phyloP scores from a whole-genome alignment of 768 basidiomycete genomes.

The Mycena belliarum region DNA sequence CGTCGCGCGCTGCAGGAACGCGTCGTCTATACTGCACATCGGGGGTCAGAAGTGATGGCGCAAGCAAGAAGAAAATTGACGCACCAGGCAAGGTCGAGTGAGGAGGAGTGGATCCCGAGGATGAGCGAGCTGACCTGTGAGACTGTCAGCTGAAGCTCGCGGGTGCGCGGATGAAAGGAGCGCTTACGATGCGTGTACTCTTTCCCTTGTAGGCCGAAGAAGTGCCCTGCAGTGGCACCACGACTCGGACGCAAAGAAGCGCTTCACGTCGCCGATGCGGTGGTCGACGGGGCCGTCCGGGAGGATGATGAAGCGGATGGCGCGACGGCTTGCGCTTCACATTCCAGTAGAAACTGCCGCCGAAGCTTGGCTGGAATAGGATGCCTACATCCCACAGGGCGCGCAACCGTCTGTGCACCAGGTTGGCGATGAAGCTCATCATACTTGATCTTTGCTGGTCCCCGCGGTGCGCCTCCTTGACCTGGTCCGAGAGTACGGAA shows the following conservation, averaged over 20 bases:
- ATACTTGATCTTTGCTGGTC: conserved; percentile 37
- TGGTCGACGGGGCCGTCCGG: conserved; percentile 45
- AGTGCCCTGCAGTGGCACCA: conserved; percentile 59
- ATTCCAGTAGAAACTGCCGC: conserved; percentile 42
- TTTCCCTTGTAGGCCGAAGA: conserved; percentile 65
- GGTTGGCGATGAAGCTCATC: conserved; percentile 37
- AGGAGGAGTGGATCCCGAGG: conserved; percentile 76
- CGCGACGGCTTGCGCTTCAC: conserved; percentile 52
- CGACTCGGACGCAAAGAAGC: conserved; percentile 53
- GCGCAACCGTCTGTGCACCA: conserved; percentile 22
- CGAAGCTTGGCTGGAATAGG: conserved; percentile 40
- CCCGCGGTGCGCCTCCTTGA: conserved; percentile 38
- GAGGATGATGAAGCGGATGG: conserved; percentile 38
- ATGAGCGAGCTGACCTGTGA: conserved; percentile 64
- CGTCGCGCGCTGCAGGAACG: conserved; percentile 28
- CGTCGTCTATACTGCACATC: conserved; percentile 30
- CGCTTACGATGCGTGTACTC: conserved; percentile 39
- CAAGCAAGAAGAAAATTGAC: conserved; percentile 19
- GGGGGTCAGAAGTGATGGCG: not conserved
- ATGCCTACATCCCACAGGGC: not conserved
- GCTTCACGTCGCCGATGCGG: conserved; percentile 51
- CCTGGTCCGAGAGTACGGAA: conserved; percentile 34
- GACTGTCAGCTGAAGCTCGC: conserved; percentile 35
- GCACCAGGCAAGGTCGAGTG: conserved; percentile 50
- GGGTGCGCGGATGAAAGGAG: conserved; percentile 35